phyloP scores from a whole-genome alignment of 495 filamentous ascomycete species.

The Parathielavia hyrcaniae region DNA sequence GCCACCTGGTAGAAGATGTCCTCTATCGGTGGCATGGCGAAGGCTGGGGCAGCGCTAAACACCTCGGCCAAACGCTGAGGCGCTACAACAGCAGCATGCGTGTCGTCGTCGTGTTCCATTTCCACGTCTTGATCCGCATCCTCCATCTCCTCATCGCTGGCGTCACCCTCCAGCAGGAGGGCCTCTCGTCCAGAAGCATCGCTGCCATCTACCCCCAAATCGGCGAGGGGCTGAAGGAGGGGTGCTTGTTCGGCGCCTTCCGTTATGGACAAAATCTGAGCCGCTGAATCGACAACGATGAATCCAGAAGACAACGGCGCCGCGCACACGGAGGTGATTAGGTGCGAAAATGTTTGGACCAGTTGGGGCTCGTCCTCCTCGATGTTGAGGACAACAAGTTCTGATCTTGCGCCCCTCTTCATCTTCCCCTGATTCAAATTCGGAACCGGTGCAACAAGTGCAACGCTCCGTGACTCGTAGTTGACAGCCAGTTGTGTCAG shows the following conservation, averaged over 20 bases:
- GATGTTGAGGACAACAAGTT: constrained; percentile 53
- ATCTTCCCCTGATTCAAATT: constrained; percentile 23
- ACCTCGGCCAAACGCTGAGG: constrained; percentile 62
- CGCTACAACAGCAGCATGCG: constrained; percentile 49
- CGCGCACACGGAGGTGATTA: constrained; percentile 52
- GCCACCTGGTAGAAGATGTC: constrained; percentile 74
- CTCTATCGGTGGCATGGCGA: constrained; percentile 68
- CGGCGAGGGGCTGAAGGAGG: constrained; percentile 46
- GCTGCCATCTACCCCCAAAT: constrained; percentile 40
- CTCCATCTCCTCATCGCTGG: constrained; percentile 41
- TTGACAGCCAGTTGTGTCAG: constrained; percentile 58
- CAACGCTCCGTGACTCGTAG: constrained; percentile 49
- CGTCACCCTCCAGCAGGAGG: constrained; percentile 44
- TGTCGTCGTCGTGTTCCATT: constrained; percentile 36
- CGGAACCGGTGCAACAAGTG: constrained; percentile 46
- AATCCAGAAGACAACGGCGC: constrained; percentile 52
- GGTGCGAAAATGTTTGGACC: constrained; percentile 38
- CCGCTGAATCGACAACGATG: constrained; percentile 53
- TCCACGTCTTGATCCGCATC: constrained; percentile 32
- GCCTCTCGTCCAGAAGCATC: constrained; percentile 18
- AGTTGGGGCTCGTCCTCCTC: constrained; percentile 45
- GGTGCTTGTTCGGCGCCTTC: constrained; percentile 44
- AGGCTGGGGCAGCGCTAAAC: constrained; percentile 67
- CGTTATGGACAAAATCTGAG: constrained; percentile 50
- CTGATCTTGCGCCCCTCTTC: constrained; percentile 34